phyloP scores from a whole-genome alignment of 2,329 filamentous ascomycete species.

The Penicillium sp. region DNA sequence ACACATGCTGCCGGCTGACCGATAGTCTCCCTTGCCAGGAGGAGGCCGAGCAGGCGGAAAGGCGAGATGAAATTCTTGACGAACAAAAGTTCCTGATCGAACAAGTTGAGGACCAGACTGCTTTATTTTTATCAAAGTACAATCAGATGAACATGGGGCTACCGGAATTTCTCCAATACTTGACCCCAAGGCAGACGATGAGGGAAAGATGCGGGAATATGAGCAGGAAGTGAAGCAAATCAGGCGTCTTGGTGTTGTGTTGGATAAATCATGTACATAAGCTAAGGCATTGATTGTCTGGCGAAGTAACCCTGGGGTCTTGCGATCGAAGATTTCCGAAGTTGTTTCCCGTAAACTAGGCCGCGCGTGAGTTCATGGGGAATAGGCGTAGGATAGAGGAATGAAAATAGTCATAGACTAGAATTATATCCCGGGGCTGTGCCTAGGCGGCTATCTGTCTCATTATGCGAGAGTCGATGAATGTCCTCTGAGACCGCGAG shows the following conservation, averaged over 20 bases:
- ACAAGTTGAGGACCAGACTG: not conserved
- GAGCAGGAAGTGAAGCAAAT: not conserved
- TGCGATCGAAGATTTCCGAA: too few relatives aligned
- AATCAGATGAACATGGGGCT: not conserved
- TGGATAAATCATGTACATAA: not conserved
- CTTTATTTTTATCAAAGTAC: not conserved
- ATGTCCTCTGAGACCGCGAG: too few relatives aligned
- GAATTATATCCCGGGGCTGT: too few relatives aligned
- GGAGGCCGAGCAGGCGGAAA: not conserved
- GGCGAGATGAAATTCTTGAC: not conserved
- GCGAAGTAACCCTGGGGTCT: too few relatives aligned
- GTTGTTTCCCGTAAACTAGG: too few relatives aligned
- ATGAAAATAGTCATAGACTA: too few relatives aligned
- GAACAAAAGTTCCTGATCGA: not conserved
- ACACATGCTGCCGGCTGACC: not conserved
- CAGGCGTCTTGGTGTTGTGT: conserved; percentile 3
- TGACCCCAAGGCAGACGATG: not conserved
- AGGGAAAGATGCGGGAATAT: not conserved
- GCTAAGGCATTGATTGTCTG: not conserved
- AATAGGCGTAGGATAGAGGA: too few relatives aligned
- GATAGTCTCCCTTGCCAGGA: not conserved
- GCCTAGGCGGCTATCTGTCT: too few relatives aligned
- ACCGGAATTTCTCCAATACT: not conserved
- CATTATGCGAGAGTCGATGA: too few relatives aligned
- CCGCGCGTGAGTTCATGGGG: too few relatives aligned